Percentiles rank a stretch among this genome's conserved stretches.
Conservation (phyloP, 2,329 filamentous ascomycete genomes). For the Ascocoryne sarcoides region DNA sequence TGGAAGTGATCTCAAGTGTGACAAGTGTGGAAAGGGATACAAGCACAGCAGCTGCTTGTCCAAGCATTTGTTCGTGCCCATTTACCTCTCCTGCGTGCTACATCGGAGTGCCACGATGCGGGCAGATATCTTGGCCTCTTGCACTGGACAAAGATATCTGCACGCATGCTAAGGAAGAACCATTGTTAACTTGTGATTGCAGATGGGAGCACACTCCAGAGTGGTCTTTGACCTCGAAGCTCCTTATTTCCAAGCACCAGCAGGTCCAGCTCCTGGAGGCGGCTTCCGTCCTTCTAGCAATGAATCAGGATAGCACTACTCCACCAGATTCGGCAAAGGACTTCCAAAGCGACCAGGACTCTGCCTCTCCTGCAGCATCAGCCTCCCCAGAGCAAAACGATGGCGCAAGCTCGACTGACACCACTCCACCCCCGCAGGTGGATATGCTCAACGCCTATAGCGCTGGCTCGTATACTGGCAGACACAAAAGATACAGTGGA, state of each 20-base stretch:
- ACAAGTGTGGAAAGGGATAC: conserved; percentile 98
- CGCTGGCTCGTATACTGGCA: conserved; percentile 26
- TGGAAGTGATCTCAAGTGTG: conserved; percentile 83
- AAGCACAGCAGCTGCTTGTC: conserved; percentile 99
- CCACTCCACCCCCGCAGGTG: conserved; percentile 76
- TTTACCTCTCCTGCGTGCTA: conserved; percentile 34
- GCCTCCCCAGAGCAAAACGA: conserved; percentile 72
- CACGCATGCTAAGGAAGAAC: conserved; percentile 17
- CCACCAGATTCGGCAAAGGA: conserved; percentile 58
- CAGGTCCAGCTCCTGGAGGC: conserved; percentile 97
- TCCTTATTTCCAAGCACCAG: conserved; percentile 98
- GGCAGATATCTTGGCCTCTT: conserved; percentile 4
- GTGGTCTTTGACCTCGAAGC: conserved; percentile 94
- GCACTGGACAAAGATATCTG: background rate
- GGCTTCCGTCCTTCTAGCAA: conserved; percentile 87
- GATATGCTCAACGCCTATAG: conserved; percentile 42
- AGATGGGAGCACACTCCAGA: conserved; percentile 99
- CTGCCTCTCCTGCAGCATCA: conserved; percentile 72
- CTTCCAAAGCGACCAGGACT: conserved; percentile 72
- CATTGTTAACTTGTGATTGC: conserved; percentile 33
- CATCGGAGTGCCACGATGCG: conserved; percentile 33
- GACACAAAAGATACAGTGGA: conserved; percentile 49
- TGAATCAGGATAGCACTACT: conserved; percentile 61
- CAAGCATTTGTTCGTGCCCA: conserved; percentile 97
- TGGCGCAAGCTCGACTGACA: conserved; percentile 77